Base-by-base conservation (phyloP, 139 green algal genomes). In the Chlamydomonas sp. region DNA sequence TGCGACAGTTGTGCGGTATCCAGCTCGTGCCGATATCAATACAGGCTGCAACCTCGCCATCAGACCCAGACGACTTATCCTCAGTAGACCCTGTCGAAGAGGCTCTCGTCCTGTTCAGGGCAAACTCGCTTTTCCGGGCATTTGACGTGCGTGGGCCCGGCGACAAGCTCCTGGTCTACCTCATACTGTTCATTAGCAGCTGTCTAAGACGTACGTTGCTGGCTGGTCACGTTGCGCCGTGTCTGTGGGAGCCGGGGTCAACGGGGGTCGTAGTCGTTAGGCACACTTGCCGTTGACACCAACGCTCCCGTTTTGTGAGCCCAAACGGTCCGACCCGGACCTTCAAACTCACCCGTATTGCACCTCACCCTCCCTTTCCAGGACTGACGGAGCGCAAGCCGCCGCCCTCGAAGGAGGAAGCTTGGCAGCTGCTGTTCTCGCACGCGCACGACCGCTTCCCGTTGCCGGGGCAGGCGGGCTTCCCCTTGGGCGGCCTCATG, bases 101-200 rank as follows among this genome's bases (percentile, higher is more conserved):
- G 84, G 92, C 93, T 9, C 87, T 95, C 17, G 84, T 91, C 59
- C 62, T 90, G 0, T 96, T 95, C 74, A 85, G 94, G 0, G 83
- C 93, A 3, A 96, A 96, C 69, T 90, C 96, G 0, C 85, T 96
- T 7, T 96, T 96, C 67, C 78, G 73, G 59, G 90, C 18, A 9
- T 93, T 91, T 61, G 83, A 92, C 10, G 80, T 94, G 14, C 81
- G 94, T 71, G 82, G 89, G 8, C 71, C 88, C 9, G 92, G 90
- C 59, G 94, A 96, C 80, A 95, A 93, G 90, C 85, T 95, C 57
- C 89, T 96, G 4, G 82, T 96, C 1, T 96, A 96, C 86, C 89
- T 96, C 3, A 95, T 94, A 1, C 68, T 96, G 1, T 96, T 91
- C 80, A 91, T 96, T 78, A 93, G 82, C 79, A 81, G 88, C 63